Conservation (phyloP, 2,329 filamentous ascomycete species). For the Neofusicoccum sp. region DNA sequence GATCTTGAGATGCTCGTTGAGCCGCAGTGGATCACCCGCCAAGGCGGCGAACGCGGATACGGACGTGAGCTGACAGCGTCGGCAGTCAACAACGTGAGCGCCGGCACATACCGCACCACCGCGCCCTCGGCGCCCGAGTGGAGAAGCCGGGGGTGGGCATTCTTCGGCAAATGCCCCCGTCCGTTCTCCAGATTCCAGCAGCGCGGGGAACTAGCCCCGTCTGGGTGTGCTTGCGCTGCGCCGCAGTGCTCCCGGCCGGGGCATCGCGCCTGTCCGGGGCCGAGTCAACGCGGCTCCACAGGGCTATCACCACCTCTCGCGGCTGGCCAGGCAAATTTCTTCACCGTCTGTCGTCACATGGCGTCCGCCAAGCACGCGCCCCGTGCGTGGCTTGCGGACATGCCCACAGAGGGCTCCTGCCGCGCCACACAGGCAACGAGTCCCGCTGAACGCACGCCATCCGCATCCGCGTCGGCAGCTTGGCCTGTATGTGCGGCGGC, state of each 20-base stretch:
- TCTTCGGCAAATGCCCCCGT: not conserved
- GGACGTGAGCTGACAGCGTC: not conserved
- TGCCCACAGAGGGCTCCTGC: not conserved
- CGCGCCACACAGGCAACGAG: not conserved
- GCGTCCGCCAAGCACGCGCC: not conserved
- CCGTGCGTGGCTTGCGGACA: not conserved
- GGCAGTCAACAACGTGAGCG: slow-evolving; percentile 8
- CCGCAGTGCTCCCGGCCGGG: not conserved
- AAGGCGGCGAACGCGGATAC: not conserved
- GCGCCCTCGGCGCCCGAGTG: no score
- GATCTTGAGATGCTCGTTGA: not conserved
- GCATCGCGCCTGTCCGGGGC: not conserved
- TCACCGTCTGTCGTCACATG: slow-evolving; percentile 14
- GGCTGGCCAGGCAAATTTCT: not conserved
- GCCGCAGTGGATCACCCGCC: not conserved
- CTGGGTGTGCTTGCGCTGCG: not conserved
- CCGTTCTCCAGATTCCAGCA: slow-evolving; percentile 7
- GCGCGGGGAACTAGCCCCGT: slow-evolving; percentile 7
- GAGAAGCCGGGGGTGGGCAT: not conserved
- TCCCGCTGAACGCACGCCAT: slow-evolving; percentile 8
- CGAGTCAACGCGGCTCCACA: not conserved
- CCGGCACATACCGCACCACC: slow-evolving; percentile 7
- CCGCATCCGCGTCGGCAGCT: not conserved
- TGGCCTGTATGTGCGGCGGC: not conserved
- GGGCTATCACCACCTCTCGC: not conserved